Conservation (phyloP, 768 basidiomycete species). For the Astraeus odoratus region DNA sequence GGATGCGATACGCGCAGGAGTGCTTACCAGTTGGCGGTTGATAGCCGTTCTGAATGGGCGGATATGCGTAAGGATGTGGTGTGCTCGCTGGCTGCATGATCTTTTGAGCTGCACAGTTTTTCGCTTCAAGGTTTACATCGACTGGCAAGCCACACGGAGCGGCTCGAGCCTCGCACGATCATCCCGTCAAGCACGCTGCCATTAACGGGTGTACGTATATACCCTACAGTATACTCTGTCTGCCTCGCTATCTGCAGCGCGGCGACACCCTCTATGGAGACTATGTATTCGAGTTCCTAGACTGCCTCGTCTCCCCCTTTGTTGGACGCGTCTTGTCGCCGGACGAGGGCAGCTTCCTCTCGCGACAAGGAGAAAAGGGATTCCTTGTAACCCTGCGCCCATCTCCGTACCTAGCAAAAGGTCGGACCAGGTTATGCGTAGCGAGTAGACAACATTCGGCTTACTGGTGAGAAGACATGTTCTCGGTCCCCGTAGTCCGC, state of each 20-base stretch:
- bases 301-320: background rate
- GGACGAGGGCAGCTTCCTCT: conserved; percentile 36
- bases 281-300: no score
- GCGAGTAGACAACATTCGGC: conserved; percentile 20
- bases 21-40: conserved; percentile 30
- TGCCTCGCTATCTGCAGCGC: no score
- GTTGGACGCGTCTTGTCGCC: conserved; percentile 1
- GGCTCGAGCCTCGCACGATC: no score
- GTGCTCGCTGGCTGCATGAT: conserved; percentile 48
- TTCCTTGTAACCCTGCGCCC: conserved; percentile 43
- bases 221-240: no score
- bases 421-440: conserved; percentile 1
- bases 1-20: conserved; percentile 19
- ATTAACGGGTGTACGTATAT: no score
- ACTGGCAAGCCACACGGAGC: background rate
- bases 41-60: conserved; percentile 30
- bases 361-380: conserved; percentile 54
- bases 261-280: no score
- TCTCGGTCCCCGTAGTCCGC: conserved; percentile 67
- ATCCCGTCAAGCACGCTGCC: no score
- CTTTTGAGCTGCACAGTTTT: conserved; percentile 68
- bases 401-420: conserved; percentile 45
- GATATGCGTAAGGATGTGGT: conserved; percentile 31
- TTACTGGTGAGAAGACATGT: conserved; percentile 62
- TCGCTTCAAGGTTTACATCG: conserved; percentile 51